A percentile compares a stretch with the other conserved stretches of the same genome.
These are phyloP conservation scores for Bidens hawaiensis DNA, from an alignment of 140 eudicot species.

Conservation along the genomic window DNA sequence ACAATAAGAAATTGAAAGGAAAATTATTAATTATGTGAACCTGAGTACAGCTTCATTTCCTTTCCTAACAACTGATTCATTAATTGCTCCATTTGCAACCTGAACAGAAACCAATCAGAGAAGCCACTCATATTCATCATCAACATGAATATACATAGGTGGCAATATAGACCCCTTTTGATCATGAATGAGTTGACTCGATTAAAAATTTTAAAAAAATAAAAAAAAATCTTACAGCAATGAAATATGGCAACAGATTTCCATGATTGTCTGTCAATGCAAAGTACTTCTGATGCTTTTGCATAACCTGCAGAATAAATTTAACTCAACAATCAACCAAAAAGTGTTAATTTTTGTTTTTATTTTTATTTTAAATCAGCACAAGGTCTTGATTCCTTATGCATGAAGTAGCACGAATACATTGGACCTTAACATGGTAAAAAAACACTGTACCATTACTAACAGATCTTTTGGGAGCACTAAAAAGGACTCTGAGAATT, in stretches of 20 bases:
- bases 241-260: conserved; percentile 78
- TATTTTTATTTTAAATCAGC: conserved; percentile 11
- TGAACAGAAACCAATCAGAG: conserved; percentile 24
- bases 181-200: not conserved
- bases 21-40: conserved; percentile 28
- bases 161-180: not conserved
- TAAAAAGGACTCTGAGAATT: conserved; percentile 79
- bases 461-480: conserved; percentile 91
- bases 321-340: not conserved
- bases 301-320: conserved; percentile 81
- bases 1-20: not conserved
- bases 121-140: not conserved
- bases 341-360: not conserved
- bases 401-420: not conserved
- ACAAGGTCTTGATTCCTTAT: conserved; percentile 9
- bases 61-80: conserved; percentile 73
- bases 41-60: conserved; percentile 99
- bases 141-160: not conserved
- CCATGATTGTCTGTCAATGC: conserved; percentile 65
- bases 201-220: too few relatives aligned
- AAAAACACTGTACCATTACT: conserved; percentile 57
- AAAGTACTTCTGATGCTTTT: conserved; percentile 98
- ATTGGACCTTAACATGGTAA: not conserved
- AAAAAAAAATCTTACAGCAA: conserved; percentile 95
- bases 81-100: conserved; percentile 97